A percentile compares a stretch with the other conserved stretches of the same genome.
Evolutionary conservation across 2,329 filamentous ascomycete genomes (phyloP).

Genomic region (Hypoxylon sp.): DNA sequence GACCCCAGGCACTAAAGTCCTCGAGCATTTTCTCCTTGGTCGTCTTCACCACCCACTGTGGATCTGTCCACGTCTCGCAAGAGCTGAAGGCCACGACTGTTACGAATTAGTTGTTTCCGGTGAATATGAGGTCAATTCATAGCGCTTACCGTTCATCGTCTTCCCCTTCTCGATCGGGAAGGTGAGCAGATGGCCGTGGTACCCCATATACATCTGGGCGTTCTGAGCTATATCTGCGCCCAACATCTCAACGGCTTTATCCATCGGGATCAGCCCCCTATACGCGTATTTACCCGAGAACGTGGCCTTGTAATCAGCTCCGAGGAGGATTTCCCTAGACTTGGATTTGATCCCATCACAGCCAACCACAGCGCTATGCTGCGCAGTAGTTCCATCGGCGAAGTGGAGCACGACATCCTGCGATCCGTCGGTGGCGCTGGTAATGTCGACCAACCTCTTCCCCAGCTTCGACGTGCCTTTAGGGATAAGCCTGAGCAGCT

Average conservation of each 20-base stretch:
- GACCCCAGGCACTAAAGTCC: slow-evolving; percentile 48
- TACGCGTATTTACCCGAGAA: slow-evolving; percentile 62
- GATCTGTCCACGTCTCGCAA: slow-evolving; percentile 44
- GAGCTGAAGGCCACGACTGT: slow-evolving; percentile 51
- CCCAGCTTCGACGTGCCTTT: slow-evolving; percentile 53
- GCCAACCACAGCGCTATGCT: slow-evolving; percentile 65
- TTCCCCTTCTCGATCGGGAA: slow-evolving; percentile 62
- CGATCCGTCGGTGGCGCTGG: slow-evolving; percentile 37
- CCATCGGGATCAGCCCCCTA: slow-evolving; percentile 65
- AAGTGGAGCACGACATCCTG: slow-evolving; percentile 54
- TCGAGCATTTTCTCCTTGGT: slow-evolving; percentile 48
- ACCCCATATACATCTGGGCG: slow-evolving; percentile 58
- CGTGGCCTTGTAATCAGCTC: slow-evolving; percentile 56
- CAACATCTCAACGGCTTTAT: slow-evolving; percentile 65
- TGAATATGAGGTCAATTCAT: neutral
- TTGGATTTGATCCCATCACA: slow-evolving; percentile 76
- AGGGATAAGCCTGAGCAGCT: slow-evolving; percentile 59
- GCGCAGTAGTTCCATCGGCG: slow-evolving; percentile 58
- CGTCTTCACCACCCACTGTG: slow-evolving; percentile 48
- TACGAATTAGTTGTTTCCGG: slow-evolving; percentile 1
- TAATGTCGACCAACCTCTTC: slow-evolving; percentile 56
- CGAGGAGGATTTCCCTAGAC: slow-evolving; percentile 67
- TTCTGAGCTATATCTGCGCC: slow-evolving; percentile 58
- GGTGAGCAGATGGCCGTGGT: slow-evolving; percentile 70
- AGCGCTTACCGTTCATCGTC: slow-evolving; percentile 51